Evolutionary conservation across 1,284 basidiomycete genomes (phyloP).

Genomic region (Acaromyces ingoldii): DNA sequence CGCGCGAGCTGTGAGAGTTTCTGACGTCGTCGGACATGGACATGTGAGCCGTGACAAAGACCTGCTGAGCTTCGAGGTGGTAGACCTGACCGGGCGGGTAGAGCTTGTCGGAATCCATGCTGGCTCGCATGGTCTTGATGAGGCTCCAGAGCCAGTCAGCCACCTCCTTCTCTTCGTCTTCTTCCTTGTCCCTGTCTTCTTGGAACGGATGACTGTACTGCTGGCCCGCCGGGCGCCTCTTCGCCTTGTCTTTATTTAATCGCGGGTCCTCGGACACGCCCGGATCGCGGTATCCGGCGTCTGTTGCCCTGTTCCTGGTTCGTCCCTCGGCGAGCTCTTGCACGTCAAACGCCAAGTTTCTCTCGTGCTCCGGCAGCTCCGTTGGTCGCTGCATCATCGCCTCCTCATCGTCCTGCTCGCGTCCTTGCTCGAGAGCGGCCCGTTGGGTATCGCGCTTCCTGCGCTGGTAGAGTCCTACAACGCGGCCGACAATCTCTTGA

Average conservation of each 20-base stretch:
- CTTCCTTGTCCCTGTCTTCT: background rate
- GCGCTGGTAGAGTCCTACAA: constrained; percentile 45
- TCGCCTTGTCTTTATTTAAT: constrained; percentile 13
- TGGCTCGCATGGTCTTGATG: constrained; percentile 44
- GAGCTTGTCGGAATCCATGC: constrained; percentile 33
- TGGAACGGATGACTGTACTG: background rate
- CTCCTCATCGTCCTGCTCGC: background rate
- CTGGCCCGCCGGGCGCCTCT: background rate
- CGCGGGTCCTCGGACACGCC: constrained; percentile 22
- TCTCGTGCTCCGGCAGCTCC: constrained; percentile 19
- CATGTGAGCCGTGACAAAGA: constrained; percentile 32
- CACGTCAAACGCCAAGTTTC: constrained; percentile 20
- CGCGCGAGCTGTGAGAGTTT: too few species aligned
- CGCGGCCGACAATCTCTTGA: constrained; percentile 56
- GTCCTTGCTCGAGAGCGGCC: background rate
- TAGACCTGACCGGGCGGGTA: constrained; percentile 43
- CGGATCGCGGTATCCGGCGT: constrained; percentile 29
- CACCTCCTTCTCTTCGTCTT: constrained; percentile 22
- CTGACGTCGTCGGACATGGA: too few species aligned
- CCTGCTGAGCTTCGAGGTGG: constrained; percentile 34
- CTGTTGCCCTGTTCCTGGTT: constrained; percentile 28
- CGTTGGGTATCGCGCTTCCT: constrained; percentile 22
- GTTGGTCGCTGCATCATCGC: constrained; percentile 18
- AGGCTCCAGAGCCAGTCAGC: constrained; percentile 41
- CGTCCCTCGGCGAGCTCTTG: constrained; percentile 32